Conservation (phyloP, 1,284 basidiomycete species). For the Cystobasidium sp. region DNA sequence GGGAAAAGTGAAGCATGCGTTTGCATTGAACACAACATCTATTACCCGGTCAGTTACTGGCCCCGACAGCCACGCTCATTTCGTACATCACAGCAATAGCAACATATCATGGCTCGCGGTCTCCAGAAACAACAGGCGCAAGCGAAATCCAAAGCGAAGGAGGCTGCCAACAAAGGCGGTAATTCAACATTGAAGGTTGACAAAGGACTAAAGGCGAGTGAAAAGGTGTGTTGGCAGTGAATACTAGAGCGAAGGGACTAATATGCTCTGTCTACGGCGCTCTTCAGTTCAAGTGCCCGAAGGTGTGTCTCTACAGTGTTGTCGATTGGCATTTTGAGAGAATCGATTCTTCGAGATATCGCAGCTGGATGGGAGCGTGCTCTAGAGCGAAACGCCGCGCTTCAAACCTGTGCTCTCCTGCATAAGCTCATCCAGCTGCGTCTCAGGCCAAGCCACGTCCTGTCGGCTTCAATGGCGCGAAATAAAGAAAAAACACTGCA, state of each 20-base stretch:
- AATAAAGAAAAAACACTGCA: too few species aligned
- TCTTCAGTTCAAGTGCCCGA: conserved; percentile 37
- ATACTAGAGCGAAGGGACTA: too few species aligned
- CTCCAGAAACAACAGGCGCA: conserved; percentile 23
- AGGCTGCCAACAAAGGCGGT: conserved; percentile 17
- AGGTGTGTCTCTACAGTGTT: not conserved
- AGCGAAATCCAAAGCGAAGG: conserved; percentile 22
- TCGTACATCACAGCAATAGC: not conserved
- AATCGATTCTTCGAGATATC: too few species aligned
- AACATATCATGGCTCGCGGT: conserved; percentile 10
- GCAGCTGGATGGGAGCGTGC: too few species aligned
- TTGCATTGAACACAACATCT: not conserved
- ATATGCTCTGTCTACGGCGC: too few species aligned
- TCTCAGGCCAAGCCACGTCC: not conserved
- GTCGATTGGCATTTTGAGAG: too few species aligned
- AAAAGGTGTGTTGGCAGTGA: too few species aligned
- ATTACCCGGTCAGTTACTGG: not conserved
- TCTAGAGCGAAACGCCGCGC: too few species aligned
- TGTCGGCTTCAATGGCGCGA: too few species aligned
- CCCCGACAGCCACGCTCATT: not conserved
- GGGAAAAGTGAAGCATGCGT: not conserved
- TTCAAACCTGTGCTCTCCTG: not conserved
- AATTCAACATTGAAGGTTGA: conserved; percentile 14
- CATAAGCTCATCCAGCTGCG: not conserved
- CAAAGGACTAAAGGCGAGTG: conserved; percentile 26